Percentiles rank a stretch among this genome's conserved stretches.
Conservation (phyloP, 805 yeast species). For the Kodamaea kakaduensis region DNA sequence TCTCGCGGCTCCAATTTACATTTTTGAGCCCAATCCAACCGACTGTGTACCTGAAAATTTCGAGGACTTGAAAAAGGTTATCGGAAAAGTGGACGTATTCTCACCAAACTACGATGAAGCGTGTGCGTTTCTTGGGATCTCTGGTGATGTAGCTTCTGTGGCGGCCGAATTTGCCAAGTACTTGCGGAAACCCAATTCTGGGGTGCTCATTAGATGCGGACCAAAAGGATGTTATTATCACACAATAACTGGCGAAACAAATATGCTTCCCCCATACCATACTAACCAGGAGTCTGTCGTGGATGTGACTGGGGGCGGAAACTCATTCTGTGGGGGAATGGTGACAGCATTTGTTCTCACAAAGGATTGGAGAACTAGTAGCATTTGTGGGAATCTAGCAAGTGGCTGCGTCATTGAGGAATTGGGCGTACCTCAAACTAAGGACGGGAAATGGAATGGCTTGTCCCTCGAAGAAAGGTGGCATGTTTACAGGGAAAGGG, state of each 20-base stretch:
- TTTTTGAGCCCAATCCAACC: conserved; percentile 89
- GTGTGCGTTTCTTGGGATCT: conserved; percentile 53
- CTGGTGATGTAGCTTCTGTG: too few species aligned
- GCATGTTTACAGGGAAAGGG: conserved; percentile 30
- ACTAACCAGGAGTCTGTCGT: conserved; percentile 30
- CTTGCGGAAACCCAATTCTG: conserved; percentile 39
- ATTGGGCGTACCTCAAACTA: conserved; percentile 49
- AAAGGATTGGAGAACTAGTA: conserved; percentile 48
- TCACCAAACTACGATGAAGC: conserved; percentile 89
- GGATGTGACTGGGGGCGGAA: conserved; percentile 46
- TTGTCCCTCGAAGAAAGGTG: conserved; percentile 42
- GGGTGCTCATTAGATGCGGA: conserved; percentile 74
- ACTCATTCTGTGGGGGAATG: conserved; percentile 42
- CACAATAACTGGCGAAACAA: conserved; percentile 19
- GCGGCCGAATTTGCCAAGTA: conserved; percentile 39
- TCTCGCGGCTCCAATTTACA: conserved; percentile 35
- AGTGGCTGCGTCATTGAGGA: conserved; percentile 82
- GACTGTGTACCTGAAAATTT: conserved; percentile 53
- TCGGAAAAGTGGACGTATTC: conserved; percentile 52
- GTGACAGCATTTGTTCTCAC: conserved; percentile 54
- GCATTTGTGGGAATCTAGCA: conserved; percentile 67
- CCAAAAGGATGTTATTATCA: conserved; percentile 58
- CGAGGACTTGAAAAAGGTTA: conserved; percentile 27
- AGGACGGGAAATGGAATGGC: conserved; percentile 59
- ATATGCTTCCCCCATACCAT: conserved; percentile 77